A percentile compares a stretch with the other conserved stretches of the same genome.
Evolutionary conservation across 345 rosid genomes (phyloP).

Genomic region (Eucalyptus caleyi): DNA sequence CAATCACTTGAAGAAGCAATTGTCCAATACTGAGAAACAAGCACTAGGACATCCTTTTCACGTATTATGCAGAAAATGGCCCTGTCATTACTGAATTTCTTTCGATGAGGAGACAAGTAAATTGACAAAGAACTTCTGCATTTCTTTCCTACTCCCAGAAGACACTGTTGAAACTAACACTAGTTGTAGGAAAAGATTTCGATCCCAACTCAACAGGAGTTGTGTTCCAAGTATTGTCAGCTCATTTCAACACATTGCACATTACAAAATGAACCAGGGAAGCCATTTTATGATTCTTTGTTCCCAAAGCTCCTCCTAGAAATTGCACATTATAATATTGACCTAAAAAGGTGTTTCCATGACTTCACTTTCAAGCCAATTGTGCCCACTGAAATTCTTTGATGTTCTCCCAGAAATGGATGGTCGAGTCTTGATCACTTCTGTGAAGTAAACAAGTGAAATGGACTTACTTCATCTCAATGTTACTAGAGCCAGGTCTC

Average conservation of each 20-base stretch:
- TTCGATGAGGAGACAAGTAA: not conserved
- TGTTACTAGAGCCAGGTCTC: conserved; percentile 4
- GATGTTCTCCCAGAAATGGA: not conserved
- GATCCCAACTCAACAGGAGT: not conserved
- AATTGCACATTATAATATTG: not conserved
- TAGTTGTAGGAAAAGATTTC: not conserved
- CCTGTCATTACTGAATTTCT: not conserved
- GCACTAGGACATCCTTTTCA: not conserved
- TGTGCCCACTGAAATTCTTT: not conserved
- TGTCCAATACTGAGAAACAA: not conserved
- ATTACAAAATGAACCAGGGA: not conserved
- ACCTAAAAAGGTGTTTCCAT: not conserved
- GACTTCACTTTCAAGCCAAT: not conserved
- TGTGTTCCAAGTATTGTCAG: not conserved
- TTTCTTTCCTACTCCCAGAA: not conserved
- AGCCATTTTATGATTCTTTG: not conserved
- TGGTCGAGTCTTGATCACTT: not conserved
- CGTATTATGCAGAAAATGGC: not conserved
- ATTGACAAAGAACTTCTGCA: not conserved
- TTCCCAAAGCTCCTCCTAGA: not conserved
- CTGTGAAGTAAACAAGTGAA: not conserved
- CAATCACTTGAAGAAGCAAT: not conserved
- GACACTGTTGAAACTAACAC: not conserved
- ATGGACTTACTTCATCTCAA: not conserved
- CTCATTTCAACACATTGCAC: not conserved